Evolutionary conservation across 2,329 filamentous ascomycete species (phyloP), one percentile per base, ranked within the genome.

Genomic region (Stachybotrys elegans): DNA sequence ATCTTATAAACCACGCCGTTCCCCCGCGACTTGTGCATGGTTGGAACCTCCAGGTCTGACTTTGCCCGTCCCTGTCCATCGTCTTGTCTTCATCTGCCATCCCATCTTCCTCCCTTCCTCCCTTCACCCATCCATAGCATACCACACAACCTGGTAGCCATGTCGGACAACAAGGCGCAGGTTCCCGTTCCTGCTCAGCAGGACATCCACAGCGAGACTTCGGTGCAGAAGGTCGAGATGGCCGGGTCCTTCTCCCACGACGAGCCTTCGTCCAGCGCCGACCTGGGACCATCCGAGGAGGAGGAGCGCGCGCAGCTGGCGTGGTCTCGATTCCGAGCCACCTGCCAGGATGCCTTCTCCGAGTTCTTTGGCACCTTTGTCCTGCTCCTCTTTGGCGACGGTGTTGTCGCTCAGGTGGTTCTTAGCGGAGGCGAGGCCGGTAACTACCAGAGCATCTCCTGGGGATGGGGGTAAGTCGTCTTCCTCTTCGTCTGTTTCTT

Each of bases 301-400:
- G 54, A 57, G 38, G 53, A 61, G 7, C 22, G 22, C 12, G 21
- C 27, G 40, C 44, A 57, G 44, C 57, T 58, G 14, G 47, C 47
- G 16, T 86, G 82, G 83, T 73, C 67, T 39, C 68, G 67, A 31
- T 61, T 80, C 22, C 71, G 81, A 35, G 62, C 68, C 17, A 52
- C 62, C 22, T 66, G 76, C 29, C 71, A 75, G 46, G 81, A 85
- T 49, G 75, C 74, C 2, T 79, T 86, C 51, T 78, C 79, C 1
- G 82, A 87, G 52, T 86, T 86, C 63, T 75, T 83, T 40, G 83
- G 82, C 7, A 83, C 79, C 12, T 81, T 88, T 67, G 73, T 84
- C 43, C 62, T 88, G 49, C 69, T 88, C 46, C 63, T 87, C 32
- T 88, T 88, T 53, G 84, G 84, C 4, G 78, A 87, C 48, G 83